Percentiles rank a stretch among this genome's conserved stretches.
Evolutionary conservation across 2,329 filamentous ascomycete genomes (phyloP).

Genomic region (Penicillium sp.): DNA sequence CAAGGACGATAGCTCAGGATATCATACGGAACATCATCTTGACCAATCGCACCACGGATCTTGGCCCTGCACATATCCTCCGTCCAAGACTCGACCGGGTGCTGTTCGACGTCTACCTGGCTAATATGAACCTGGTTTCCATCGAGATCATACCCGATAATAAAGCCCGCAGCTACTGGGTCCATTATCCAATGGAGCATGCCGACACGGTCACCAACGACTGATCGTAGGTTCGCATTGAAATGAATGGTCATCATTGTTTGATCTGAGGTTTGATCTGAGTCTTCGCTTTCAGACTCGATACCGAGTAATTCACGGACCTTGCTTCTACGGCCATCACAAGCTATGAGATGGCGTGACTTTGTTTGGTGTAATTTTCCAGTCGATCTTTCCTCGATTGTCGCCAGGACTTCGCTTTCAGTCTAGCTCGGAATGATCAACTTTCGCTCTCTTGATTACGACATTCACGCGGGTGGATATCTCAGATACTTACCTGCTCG

Average conservation of each 20-base stretch:
- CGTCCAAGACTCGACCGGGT: constrained; percentile 40
- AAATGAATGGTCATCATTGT: constrained; percentile 52
- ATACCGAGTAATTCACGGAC: constrained; percentile 36
- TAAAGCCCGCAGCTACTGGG: constrained; percentile 45
- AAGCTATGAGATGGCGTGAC: constrained; percentile 38
- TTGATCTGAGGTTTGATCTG: constrained; percentile 45
- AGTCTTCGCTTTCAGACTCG: constrained; percentile 44
- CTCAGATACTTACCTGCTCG: background rate
- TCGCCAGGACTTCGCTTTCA: constrained; percentile 1
- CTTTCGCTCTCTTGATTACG: background rate
- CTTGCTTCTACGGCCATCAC: constrained; percentile 36
- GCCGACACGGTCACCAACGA: constrained; percentile 42
- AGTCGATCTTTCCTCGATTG: constrained; percentile 3
- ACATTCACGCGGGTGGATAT: background rate
- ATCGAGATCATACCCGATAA: constrained; percentile 46
- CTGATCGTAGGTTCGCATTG: constrained; percentile 42
- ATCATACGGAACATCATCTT: constrained; percentile 34
- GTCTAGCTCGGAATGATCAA: background rate
- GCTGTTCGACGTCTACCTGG: constrained; percentile 44
- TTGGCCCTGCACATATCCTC: constrained; percentile 35
- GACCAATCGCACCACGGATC: constrained; percentile 32
- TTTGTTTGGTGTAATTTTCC: constrained; percentile 23
- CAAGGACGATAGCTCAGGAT: constrained; percentile 45
- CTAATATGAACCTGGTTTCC: constrained; percentile 47
- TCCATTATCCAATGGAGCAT: constrained; percentile 51